Evolutionary conservation across 2,329 filamentous ascomycete genomes (phyloP).

Genomic region (Phialocephala subalpina): DNA sequence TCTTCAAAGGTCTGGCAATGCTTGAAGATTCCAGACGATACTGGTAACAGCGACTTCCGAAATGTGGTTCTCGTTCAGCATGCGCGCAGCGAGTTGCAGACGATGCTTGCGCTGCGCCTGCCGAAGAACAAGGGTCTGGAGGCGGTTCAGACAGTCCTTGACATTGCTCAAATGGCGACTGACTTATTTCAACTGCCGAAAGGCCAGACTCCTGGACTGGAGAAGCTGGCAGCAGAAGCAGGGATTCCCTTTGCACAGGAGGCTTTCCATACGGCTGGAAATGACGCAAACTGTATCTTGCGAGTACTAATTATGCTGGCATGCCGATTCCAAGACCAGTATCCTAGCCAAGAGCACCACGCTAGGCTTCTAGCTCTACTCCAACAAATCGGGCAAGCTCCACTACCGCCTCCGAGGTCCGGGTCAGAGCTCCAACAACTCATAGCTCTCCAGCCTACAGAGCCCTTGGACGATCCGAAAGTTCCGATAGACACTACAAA

Average conservation of each 20-base stretch:
- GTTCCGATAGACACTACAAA: too few species aligned
- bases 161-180: neutral
- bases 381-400: neutral
- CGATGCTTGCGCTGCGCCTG: neutral
- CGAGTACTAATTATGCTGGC: neutral
- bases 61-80: neutral
- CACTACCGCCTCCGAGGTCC: neutral
- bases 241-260: neutral
- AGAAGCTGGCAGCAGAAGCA: neutral
- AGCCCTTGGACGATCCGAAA: too few species aligned
- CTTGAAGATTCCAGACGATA: neutral
- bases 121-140: neutral
- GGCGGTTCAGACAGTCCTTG: neutral
- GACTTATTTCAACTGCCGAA: neutral
- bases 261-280: neutral
- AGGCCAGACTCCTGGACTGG: neutral
- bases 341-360: neutral
- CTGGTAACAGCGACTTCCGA: neutral
- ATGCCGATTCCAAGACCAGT: neutral
- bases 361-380: neutral
- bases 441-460: neutral
- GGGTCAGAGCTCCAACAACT: neutral
- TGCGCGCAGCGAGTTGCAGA: neutral
- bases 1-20: neutral
- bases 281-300: neutral